phyloP scores from a whole-genome alignment of 106 monocot species.

The Cymbidium sinense region DNA sequence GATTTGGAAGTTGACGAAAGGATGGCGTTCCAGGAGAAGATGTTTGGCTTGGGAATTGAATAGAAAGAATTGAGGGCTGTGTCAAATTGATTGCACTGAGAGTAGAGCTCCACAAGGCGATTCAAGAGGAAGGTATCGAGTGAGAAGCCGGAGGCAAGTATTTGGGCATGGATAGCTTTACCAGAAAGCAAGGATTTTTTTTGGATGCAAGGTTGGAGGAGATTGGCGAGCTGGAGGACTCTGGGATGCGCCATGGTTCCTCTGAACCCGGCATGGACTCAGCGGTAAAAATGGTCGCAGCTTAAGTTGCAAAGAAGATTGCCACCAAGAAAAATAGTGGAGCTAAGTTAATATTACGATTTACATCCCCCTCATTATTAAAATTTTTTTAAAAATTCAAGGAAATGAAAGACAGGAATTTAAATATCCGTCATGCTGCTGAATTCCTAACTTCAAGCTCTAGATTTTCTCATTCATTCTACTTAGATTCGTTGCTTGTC shows the following conservation, averaged over 20 bases:
- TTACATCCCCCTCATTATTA: too few species aligned
- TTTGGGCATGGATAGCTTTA: conserved; percentile 58
- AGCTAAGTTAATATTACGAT: too few species aligned
- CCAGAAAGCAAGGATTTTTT: conserved; percentile 23
- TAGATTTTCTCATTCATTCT: too few species aligned
- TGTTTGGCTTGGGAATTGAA: conserved; percentile 40
- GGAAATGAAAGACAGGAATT: too few species aligned
- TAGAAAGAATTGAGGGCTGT: conserved; percentile 38
- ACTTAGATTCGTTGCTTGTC: too few species aligned
- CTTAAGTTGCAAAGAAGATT: too few species aligned
- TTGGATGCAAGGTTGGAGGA: conserved; percentile 50
- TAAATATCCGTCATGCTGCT: too few species aligned
- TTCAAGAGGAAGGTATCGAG: conserved; percentile 75
- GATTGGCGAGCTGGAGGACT: conserved; percentile 28
- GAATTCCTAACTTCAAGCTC: too few species aligned
- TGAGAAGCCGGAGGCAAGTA: conserved; percentile 35
- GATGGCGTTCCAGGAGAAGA: conserved; percentile 74
- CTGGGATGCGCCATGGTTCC: conserved; percentile 24
- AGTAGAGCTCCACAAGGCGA: conserved; percentile 74
- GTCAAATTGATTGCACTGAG: conserved; percentile 20
- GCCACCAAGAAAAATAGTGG: too few species aligned
- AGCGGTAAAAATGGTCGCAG: too few species aligned
- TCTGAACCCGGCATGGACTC: conserved; percentile 1
- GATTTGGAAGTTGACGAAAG: conserved; percentile 38
- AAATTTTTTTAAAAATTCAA: too few species aligned